phyloP scores from a whole-genome alignment of 805 yeast species.

The Saccharomycopsis microspora region DNA sequence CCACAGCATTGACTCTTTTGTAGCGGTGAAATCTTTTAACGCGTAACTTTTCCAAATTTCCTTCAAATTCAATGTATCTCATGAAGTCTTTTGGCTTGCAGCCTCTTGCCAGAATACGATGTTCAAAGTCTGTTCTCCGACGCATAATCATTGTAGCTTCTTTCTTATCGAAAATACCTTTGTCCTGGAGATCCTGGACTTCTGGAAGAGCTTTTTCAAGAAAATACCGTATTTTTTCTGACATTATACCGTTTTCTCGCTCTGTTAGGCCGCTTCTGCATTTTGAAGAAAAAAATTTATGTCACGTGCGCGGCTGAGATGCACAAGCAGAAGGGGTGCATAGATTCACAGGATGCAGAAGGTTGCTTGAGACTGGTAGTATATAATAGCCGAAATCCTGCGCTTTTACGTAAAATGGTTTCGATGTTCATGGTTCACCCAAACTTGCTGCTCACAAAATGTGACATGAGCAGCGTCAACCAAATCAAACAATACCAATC shows the following conservation, averaged over 20 bases:
- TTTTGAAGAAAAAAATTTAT: conserved; percentile 1
- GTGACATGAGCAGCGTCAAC: conserved; percentile 8
- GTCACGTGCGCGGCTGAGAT: neutral
- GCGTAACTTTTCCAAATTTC: conserved; percentile 66
- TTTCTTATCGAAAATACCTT: conserved; percentile 70
- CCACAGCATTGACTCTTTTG: conserved; percentile 40
- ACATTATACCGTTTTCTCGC: conserved; percentile 19
- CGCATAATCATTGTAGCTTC: conserved; percentile 83
- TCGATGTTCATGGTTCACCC: conserved; percentile 14
- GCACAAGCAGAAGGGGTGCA: neutral
- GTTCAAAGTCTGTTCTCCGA: conserved; percentile 92
- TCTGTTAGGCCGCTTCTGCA: neutral
- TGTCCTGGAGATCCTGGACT: conserved; percentile 72
- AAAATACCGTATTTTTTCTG: conserved; percentile 37
- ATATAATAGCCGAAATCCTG: no score
- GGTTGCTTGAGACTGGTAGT: no score
- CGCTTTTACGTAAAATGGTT: conserved; percentile 5
- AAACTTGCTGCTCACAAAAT: conserved; percentile 9
- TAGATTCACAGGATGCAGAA: no score
- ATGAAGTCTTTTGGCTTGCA: conserved; percentile 67
- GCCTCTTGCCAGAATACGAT: conserved; percentile 75
- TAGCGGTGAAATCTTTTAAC: conserved; percentile 58
- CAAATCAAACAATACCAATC: conserved; percentile 7
- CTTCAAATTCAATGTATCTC: conserved; percentile 71
- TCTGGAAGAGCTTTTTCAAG: conserved; percentile 77